Conservation (phyloP, 106 monocot genomes). For the Hemerocallis citrina region DNA sequence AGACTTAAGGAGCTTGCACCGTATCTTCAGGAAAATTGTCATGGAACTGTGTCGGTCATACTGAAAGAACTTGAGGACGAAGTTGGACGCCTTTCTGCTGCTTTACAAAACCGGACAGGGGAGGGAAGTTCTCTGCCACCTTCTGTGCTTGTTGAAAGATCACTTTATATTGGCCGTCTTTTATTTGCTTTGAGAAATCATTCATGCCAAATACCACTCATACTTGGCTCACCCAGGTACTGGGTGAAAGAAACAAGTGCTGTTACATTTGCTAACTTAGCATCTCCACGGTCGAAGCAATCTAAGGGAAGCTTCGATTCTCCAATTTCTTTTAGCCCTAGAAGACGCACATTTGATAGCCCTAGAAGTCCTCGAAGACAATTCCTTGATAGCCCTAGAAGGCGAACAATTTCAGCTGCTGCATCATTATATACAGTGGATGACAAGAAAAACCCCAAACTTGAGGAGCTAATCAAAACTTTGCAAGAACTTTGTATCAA, state of each 20-base stretch:
- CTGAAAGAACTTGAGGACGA: conserved; percentile 55
- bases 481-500: conserved; percentile 67
- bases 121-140: conserved; percentile 25
- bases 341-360: conserved; percentile 48
- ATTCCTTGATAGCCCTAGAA: conserved; percentile 45
- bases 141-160: conserved; percentile 64
- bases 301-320: conserved; percentile 31
- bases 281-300: conserved; percentile 26
- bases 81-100: conserved; percentile 45
- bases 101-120: conserved; percentile 26
- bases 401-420: conserved; percentile 76
- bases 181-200: conserved; percentile 81
- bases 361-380: conserved; percentile 36
- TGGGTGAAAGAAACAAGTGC: conserved; percentile 65
- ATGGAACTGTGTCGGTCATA: conserved; percentile 41
- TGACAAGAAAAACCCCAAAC: conserved; percentile 49
- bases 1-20: conserved; percentile 81
- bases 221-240: conserved; percentile 89
- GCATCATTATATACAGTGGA: conserved; percentile 67
- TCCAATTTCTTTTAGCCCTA: conserved; percentile 39
- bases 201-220: conserved; percentile 74
- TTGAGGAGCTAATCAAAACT: conserved; percentile 62
- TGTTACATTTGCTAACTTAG: conserved; percentile 19
- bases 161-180: conserved; percentile 79
- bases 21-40: conserved; percentile 77